These are phyloP conservation scores for Onygenales sp. DNA, from an alignment of 2,329 filamentous ascomycete species.

Conservation along the genomic window DNA sequence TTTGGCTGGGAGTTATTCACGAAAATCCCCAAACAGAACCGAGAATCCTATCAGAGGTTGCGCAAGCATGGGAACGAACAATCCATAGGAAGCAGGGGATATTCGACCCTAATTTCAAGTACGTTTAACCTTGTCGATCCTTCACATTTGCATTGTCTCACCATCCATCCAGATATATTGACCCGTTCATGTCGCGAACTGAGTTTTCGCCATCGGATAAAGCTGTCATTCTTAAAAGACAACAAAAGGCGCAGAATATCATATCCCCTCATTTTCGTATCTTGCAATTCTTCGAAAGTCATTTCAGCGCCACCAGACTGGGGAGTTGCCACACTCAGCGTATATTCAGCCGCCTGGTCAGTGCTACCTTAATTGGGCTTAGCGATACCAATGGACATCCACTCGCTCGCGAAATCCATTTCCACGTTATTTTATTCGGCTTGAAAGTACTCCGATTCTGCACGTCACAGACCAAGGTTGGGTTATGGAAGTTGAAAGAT, in stretches of 20 bases:
- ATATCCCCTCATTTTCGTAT: slow-evolving; percentile 79
- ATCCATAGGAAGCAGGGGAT: slow-evolving; percentile 69
- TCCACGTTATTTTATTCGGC: slow-evolving; percentile 77
- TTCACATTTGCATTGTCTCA: slow-evolving; percentile 2
- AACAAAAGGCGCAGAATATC: slow-evolving; percentile 70
- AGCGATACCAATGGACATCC: slow-evolving; percentile 66
- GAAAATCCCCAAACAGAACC: slow-evolving; percentile 86
- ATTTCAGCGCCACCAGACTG: slow-evolving; percentile 87
- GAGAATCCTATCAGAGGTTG: slow-evolving; percentile 75
- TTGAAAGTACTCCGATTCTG: slow-evolving; percentile 66
- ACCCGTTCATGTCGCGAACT: slow-evolving; percentile 84
- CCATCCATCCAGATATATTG: slow-evolving; percentile 47
- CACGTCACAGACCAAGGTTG: slow-evolving; percentile 52
- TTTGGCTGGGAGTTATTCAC: slow-evolving; percentile 96
- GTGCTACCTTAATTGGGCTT: slow-evolving; percentile 67
- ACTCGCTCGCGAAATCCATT: slow-evolving; percentile 81
- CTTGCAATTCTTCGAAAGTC: slow-evolving; percentile 82
- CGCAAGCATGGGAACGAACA: slow-evolving; percentile 81
- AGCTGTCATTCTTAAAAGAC: slow-evolving; percentile 60
- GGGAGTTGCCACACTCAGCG: slow-evolving; percentile 72
- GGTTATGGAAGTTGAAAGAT: slow-evolving; percentile 79
- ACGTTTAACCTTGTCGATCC: slow-evolving; percentile 6
- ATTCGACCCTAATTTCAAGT: slow-evolving; percentile 64
- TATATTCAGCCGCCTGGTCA: slow-evolving; percentile 72
- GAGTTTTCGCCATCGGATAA: slow-evolving; percentile 91